A percentile compares a stretch with the other conserved stretches of the same genome.
Evolutionary conservation across 768 basidiomycete species (phyloP).

Genomic region (Gymnopilus junonius): DNA sequence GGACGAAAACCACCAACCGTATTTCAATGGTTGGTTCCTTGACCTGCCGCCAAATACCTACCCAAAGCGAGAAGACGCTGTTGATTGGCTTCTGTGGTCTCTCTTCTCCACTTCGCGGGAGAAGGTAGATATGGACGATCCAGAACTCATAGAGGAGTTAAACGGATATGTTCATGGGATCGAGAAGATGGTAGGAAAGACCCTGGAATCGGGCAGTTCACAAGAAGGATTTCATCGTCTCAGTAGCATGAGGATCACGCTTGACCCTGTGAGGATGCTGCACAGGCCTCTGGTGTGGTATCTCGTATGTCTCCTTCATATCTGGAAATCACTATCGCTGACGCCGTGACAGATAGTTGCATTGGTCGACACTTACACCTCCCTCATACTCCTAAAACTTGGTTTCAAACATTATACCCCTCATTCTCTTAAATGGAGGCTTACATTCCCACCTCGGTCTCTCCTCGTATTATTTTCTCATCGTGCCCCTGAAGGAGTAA

Average conservation of each 20-base stretch:
- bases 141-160: constrained; percentile 55
- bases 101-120: constrained; percentile 50
- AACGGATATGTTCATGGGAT: constrained; percentile 46
- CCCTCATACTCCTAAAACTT: constrained; percentile 37
- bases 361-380: constrained; percentile 50
- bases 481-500: constrained; percentile 37
- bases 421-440: constrained; percentile 16
- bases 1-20: constrained; percentile 28
- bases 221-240: constrained; percentile 9
- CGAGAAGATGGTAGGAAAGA: constrained; percentile 43
- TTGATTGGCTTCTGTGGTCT: constrained; percentile 71
- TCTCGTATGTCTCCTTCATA: constrained; percentile 43
- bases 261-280: constrained; percentile 58
- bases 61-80: constrained; percentile 47
- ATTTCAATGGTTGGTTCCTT: constrained; percentile 58
- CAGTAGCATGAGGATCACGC: constrained; percentile 52
- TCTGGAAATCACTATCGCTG: too few relatives aligned
- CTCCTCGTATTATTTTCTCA: constrained; percentile 48
- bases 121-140: constrained; percentile 21
- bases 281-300: constrained; percentile 75
- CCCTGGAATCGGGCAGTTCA: constrained; percentile 27
- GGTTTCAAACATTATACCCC: constrained; percentile 62
- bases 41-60: constrained; percentile 18
- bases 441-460: constrained; percentile 58
- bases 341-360: constrained; percentile 54